phyloP scores from a whole-genome alignment of 2,329 filamentous ascomycete genomes.

The Clarireedia monteithiana region DNA sequence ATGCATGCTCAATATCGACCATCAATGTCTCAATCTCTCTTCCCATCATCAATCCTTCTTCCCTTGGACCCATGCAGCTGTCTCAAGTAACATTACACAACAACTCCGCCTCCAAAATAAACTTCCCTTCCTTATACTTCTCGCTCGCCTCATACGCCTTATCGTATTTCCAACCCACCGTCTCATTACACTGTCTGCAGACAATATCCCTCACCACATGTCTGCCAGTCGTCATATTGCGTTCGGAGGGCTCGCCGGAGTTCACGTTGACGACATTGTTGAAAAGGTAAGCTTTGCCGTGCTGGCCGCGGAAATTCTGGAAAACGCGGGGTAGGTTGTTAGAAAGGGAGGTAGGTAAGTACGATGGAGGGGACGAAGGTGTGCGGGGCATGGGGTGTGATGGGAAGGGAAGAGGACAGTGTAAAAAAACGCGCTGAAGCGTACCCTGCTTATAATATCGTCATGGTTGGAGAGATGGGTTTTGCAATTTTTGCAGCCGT shows the following conservation, averaged over 20 bases:
- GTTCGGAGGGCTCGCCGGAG: slow-evolving; percentile 76
- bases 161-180: slow-evolving; percentile 98
- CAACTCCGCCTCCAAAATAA: slow-evolving; percentile 87
- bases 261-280: slow-evolving; percentile 88
- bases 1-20: not conserved
- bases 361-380: not conserved
- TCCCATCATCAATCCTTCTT: not conserved
- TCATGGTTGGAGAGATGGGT: slow-evolving; percentile 92
- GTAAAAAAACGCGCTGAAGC: slow-evolving; percentile 27
- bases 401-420: not conserved
- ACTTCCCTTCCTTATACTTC: slow-evolving; percentile 99
- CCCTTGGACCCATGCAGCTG: not conserved
- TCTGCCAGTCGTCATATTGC: slow-evolving; percentile 94
- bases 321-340: not conserved
- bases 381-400: not conserved
- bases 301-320: slow-evolving; percentile 95
- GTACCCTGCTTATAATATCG: slow-evolving; percentile 87
- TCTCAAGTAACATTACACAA: slow-evolving; percentile 63
- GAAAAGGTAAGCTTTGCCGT: slow-evolving; percentile 97
- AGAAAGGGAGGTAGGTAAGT: not conserved
- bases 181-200: slow-evolving; percentile 85
- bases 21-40: not conserved
- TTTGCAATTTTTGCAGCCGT: slow-evolving; percentile 91
- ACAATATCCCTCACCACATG: slow-evolving; percentile 91
- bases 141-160: slow-evolving; percentile 87